Percentiles rank a stretch among this genome's conserved stretches.
Conservation (phyloP, 1,284 basidiomycete genomes). For the Jaminaea rosea region DNA sequence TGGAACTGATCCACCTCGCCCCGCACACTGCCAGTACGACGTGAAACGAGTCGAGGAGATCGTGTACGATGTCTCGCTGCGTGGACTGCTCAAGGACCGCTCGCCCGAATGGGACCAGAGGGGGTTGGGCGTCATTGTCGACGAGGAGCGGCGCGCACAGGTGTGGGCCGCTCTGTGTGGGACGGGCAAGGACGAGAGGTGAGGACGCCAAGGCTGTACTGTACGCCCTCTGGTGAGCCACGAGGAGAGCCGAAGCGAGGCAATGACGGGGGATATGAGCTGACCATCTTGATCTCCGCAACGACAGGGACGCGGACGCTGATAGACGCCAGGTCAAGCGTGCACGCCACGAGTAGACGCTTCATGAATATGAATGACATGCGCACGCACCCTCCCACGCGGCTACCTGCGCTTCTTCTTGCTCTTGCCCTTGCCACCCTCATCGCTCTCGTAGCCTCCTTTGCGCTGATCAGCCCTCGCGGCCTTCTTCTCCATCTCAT, state of each 20-base stretch:
- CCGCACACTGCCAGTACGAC: conserved; percentile 44
- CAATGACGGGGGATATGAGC: too few species aligned
- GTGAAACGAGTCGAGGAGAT: conserved; percentile 45
- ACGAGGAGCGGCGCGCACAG: not conserved
- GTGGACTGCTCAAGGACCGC: conserved; percentile 15
- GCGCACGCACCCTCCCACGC: too few species aligned
- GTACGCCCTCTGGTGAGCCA: too few species aligned
- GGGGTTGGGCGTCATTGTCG: not conserved
- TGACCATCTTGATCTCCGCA: too few species aligned
- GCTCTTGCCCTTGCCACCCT: conserved; percentile 2
- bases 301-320: too few species aligned
- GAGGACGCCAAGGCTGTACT: too few species aligned
- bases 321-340: too few species aligned
- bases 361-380: too few species aligned
- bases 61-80: conserved; percentile 39
- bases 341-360: too few species aligned
- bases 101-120: not conserved
- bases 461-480: conserved; percentile 26
- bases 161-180: not conserved
- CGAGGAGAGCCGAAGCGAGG: too few species aligned
- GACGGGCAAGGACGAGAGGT: too few species aligned
- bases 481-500: conserved; percentile 74
- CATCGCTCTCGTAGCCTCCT: conserved; percentile 3
- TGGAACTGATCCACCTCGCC: not conserved
- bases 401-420: too few species aligned